Conservation (phyloP, 2,329 filamentous ascomycete genomes). For the Zarea fungicola region DNA sequence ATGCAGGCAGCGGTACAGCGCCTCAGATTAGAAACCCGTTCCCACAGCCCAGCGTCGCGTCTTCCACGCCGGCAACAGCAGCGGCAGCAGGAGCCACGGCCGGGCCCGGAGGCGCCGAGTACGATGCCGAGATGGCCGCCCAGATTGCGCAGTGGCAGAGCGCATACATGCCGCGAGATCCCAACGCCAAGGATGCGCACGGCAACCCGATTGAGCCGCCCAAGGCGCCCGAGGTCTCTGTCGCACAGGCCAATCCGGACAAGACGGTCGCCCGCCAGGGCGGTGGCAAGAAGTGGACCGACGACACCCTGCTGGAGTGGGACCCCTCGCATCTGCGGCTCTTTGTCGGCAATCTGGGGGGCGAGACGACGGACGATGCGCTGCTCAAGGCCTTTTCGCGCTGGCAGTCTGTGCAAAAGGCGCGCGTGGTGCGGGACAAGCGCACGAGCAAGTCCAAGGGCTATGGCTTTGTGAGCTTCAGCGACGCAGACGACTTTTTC, state of each 20-base stretch:
- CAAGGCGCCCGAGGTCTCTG: slow-evolving; percentile 30
- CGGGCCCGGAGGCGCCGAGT: slow-evolving; percentile 20
- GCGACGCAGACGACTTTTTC: slow-evolving; percentile 94
- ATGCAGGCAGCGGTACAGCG: slow-evolving; percentile 39
- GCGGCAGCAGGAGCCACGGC: slow-evolving; percentile 23
- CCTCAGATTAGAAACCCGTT: slow-evolving; percentile 81
- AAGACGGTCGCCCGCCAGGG: slow-evolving; percentile 84
- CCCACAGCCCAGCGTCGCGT: slow-evolving; percentile 50
- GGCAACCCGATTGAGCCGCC: slow-evolving; percentile 18
- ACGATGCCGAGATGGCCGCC: slow-evolving; percentile 77
- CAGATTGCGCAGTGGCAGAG: slow-evolving; percentile 95
- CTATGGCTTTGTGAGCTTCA: slow-evolving; percentile 94
- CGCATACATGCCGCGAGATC: slow-evolving; percentile 60
- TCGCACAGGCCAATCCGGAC: slow-evolving; percentile 45
- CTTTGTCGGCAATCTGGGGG: slow-evolving; percentile 94
- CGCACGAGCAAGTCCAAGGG: slow-evolving; percentile 93
- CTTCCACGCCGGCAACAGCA: slow-evolving; percentile 21
- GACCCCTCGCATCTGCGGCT: slow-evolving; percentile 90
- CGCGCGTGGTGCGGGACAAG: slow-evolving; percentile 91
- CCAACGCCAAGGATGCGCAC: slow-evolving; percentile 33
- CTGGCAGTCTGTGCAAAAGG: slow-evolving; percentile 85
- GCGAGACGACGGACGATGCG: slow-evolving; percentile 95
- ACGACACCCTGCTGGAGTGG: slow-evolving; percentile 87
- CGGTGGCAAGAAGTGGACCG: slow-evolving; percentile 89
- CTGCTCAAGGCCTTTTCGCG: slow-evolving; percentile 88